These are phyloP conservation scores for Haematococcus sp. DNA, from an alignment of 139 green algal species.

Conservation along the genomic window DNA sequence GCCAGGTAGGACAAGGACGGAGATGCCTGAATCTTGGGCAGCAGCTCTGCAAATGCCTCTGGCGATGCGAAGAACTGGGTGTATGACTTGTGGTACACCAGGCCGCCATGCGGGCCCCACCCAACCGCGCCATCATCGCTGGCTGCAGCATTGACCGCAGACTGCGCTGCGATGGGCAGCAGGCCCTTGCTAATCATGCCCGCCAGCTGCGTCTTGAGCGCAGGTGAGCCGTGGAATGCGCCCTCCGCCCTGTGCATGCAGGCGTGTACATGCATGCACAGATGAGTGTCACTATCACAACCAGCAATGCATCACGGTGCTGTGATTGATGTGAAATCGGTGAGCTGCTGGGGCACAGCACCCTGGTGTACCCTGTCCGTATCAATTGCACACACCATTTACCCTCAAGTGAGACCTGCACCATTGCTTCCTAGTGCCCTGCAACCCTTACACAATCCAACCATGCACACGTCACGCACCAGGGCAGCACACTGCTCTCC, in stretches of 20 bases:
- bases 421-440: no score
- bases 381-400: no score
- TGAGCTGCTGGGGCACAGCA: background rate
- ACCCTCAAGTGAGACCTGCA: no score
- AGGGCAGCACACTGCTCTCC: conserved; percentile 71
- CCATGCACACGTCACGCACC: conserved; percentile 49
- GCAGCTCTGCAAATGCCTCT: conserved; percentile 50
- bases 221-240: background rate
- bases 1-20: conserved; percentile 72
- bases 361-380: no score
- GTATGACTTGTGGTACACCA: conserved; percentile 86
- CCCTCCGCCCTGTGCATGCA: background rate
- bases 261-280: no score
- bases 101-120: conserved; percentile 60
- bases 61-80: conserved; percentile 82
- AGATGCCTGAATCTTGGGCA: conserved; percentile 35
- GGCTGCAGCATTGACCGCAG: conserved; percentile 59
- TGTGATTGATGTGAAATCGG: background rate
- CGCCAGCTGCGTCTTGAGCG: conserved; percentile 29
- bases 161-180: conserved; percentile 82
- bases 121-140: conserved; percentile 54
- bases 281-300: no score
- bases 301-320: background rate
- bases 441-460: no score
- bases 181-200: conserved; percentile 52